Evolutionary conservation across 148 eudicot genomes (phyloP), one percentile per base, ranked within the genome.

Genomic region (Nepenthes gracilis): DNA sequence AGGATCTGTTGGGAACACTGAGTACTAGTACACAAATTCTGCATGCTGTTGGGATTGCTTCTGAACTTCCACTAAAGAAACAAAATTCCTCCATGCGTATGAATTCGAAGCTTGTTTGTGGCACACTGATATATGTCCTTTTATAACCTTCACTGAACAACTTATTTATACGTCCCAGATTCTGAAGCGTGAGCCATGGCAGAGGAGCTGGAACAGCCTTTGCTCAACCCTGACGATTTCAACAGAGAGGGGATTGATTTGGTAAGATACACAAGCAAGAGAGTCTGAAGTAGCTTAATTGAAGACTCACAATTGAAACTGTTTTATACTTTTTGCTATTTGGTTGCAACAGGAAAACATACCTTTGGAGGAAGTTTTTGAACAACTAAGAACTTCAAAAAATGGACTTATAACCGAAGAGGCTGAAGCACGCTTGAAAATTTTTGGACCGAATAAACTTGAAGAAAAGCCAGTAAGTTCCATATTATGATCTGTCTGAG

Each of bases 401-500:
- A 51, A 64, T 59, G 90, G 90, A 33, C 81, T 84, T 62, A 63
- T 81, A 57, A 64, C 69, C 58, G 70, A 65, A 64, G 82, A 84
- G 69, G 90, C 80, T 67, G 78, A 78, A 60, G 67, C 55, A 12
- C 76, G 90, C 23, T 64, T 79, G 81, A 66, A 38, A 4, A 74
- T 84, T 60, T 84, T 84, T 64, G 90, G 90, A 50, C 80, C 73
- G 59, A 81, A 84, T 75, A 84, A 77, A 67, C 86, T 84, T 65
- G 90, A 84, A 74, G 90, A 81, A 59, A 81, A 81, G 56, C 70
- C 80, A 5, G 90, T 84, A 72, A 62, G 83, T 59, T 68, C 58
- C 58, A 70, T 59, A 15, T 59, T 57, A 52, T 12, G 6, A 52
- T 52, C 14, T n/a, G 32, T 1, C 32, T 5, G 12, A 5, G 37